Evolutionary conservation across 2,329 filamentous ascomycete species (phyloP).

Genomic region (Ophiostoma piceae): DNA sequence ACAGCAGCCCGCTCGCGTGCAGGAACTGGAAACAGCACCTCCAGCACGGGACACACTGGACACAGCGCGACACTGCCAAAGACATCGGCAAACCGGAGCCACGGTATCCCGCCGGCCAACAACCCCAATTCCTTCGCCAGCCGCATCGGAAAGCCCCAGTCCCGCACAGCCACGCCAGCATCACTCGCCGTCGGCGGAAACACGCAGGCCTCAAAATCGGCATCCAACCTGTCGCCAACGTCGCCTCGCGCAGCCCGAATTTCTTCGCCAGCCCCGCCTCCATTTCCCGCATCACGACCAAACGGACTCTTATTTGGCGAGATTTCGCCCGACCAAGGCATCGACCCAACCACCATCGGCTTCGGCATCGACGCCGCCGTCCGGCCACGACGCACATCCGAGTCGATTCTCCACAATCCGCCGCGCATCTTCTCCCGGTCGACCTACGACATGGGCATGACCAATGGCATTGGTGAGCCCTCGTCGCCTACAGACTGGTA

Average conservation of each 20-base stretch:
- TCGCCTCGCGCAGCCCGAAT: conserved; percentile 27
- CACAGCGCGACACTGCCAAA: conserved; percentile 26
- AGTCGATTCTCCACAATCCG: conserved; percentile 59
- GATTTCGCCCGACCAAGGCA: conserved; percentile 56
- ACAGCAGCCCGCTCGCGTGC: background rate
- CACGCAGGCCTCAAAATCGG: conserved; percentile 36
- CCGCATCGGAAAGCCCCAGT: conserved; percentile 52
- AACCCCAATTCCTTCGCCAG: conserved; percentile 37
- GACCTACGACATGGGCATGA: conserved; percentile 37
- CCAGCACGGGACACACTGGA: conserved; percentile 30
- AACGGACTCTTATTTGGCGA: conserved; percentile 69
- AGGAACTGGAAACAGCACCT: conserved; percentile 12
- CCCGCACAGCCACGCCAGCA: conserved; percentile 35
- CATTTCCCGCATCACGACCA: conserved; percentile 32
- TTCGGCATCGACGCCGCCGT: conserved; percentile 53
- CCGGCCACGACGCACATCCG: conserved; percentile 60
- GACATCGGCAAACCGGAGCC: conserved; percentile 16
- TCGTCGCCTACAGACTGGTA: conserved; percentile 65
- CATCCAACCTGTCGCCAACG: conserved; percentile 28
- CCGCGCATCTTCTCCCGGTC: conserved; percentile 43
- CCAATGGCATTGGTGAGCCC: conserved; percentile 52
- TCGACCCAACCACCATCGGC: conserved; percentile 48
- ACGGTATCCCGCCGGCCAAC: background rate
- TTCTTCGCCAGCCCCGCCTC: conserved; percentile 27
- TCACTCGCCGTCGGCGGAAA: conserved; percentile 39